Percentiles rank a stretch among this genome's conserved stretches.
Conservation (phyloP, 1,139 yeast genomes). For the Zygoascus meyerae region DNA sequence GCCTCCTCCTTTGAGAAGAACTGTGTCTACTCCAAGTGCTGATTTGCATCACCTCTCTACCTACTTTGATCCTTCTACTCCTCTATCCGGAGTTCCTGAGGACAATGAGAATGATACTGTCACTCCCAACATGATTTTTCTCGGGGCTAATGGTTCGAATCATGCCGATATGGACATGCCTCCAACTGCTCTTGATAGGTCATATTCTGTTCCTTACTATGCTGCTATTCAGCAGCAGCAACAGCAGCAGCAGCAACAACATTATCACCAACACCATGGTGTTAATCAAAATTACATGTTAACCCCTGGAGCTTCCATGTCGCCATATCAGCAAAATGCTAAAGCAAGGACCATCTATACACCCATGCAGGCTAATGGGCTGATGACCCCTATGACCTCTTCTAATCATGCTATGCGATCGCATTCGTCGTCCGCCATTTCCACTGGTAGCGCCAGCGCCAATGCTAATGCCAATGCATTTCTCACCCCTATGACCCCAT, state of each 20-base stretch:
- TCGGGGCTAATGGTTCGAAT: slow-evolving; percentile 1
- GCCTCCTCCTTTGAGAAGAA: slow-evolving; percentile 13
- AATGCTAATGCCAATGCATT: slow-evolving; percentile 12
- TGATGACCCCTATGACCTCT: slow-evolving; percentile 8
- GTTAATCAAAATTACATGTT: background rate
- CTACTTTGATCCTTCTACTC: slow-evolving; percentile 6
- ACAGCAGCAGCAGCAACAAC: slow-evolving; percentile 5
- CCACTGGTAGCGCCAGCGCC: slow-evolving; percentile 2
- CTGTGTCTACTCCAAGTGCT: slow-evolving; percentile 12
- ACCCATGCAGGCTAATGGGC: slow-evolving; percentile 10
- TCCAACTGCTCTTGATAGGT: slow-evolving; percentile 10
- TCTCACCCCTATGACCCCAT: slow-evolving; percentile 20
- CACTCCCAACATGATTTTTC: slow-evolving; percentile 14
- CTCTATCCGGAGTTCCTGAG: slow-evolving; percentile 8
- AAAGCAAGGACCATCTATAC: slow-evolving; percentile 8
- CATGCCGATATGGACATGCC: slow-evolving; percentile 3
- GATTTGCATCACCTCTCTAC: slow-evolving; percentile 4
- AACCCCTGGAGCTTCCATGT: slow-evolving; percentile 3
- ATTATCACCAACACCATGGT: background rate
- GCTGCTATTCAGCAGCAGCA: slow-evolving; percentile 10
- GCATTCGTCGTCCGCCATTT: slow-evolving; percentile 8
- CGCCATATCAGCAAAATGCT: slow-evolving; percentile 2
- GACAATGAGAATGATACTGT: slow-evolving; percentile 11
- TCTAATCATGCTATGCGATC: slow-evolving; percentile 7
- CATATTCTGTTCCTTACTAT: slow-evolving; percentile 11